Evolutionary conservation across 2,329 filamentous ascomycete genomes (phyloP).

Genomic region (Hypoxylon sp.): DNA sequence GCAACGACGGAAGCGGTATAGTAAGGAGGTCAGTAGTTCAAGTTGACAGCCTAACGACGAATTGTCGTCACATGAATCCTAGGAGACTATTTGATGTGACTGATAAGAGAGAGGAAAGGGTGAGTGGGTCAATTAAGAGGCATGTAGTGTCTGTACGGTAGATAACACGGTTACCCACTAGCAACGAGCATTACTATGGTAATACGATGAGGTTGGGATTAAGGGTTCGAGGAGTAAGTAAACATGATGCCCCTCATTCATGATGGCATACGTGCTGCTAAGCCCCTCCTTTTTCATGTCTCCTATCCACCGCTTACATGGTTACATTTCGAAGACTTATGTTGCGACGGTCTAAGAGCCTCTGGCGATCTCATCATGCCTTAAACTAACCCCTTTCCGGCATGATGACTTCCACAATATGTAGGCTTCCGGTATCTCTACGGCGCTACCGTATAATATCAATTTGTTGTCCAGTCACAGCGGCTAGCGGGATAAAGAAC

Average conservation of each 20-base stretch:
- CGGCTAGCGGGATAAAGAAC: neutral
- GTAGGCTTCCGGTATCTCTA: conserved; percentile 23
- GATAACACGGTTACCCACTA: conserved; percentile 7
- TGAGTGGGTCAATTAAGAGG: conserved; percentile 19
- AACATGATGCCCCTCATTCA: conserved; percentile 33
- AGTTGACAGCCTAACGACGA: neutral
- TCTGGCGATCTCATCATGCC: conserved; percentile 43
- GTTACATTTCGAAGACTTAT: conserved; percentile 23
- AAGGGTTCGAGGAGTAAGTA: conserved; percentile 2
- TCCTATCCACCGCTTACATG: conserved; percentile 25
- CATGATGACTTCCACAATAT: conserved; percentile 13
- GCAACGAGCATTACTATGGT: conserved; percentile 1
- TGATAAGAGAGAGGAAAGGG: conserved; percentile 23
- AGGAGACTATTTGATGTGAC: conserved; percentile 9
- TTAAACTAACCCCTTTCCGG: conserved; percentile 36
- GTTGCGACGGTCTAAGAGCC: conserved; percentile 31
- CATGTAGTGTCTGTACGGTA: neutral
- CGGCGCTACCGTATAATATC: conserved; percentile 20
- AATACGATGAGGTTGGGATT: neutral
- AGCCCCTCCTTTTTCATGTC: conserved; percentile 25
- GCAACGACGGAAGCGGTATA: neutral
- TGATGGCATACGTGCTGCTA: conserved; percentile 7
- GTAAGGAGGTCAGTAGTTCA: conserved; percentile 8
- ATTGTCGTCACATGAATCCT: conserved; percentile 27
- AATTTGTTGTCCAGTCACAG: conserved; percentile 25